Evolutionary conservation across 352 stramenopile genomes (phyloP).

Genomic region (Phytophthora tubulina): DNA sequence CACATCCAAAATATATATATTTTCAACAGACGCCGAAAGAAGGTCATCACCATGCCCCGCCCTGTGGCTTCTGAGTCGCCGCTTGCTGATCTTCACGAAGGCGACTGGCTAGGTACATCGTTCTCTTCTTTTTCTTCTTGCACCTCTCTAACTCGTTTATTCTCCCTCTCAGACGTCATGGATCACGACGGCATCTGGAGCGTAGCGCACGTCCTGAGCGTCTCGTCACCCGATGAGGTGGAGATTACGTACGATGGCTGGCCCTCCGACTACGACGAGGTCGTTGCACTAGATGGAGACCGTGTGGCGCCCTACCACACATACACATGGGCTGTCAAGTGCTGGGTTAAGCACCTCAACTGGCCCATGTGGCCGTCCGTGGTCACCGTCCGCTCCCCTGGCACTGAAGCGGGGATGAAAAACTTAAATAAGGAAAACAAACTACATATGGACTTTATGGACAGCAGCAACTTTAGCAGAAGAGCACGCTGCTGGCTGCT

Average conservation of each 20-base stretch:
- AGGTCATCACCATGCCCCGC: background rate
- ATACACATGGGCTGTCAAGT: slow-evolving; percentile 23
- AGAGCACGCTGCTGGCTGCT: slow-evolving; percentile 38
- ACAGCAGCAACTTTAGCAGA: slow-evolving; percentile 44
- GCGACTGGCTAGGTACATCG: slow-evolving; percentile 21
- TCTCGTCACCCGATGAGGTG: slow-evolving; percentile 35
- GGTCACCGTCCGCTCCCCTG: slow-evolving; percentile 64
- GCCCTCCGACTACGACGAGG: slow-evolving; percentile 60
- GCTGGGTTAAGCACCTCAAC: slow-evolving; percentile 55
- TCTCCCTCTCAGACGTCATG: slow-evolving; percentile 50
- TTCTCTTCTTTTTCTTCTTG: background rate
- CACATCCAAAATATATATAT: background rate
- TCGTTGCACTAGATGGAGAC: slow-evolving; percentile 55
- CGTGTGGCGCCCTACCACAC: slow-evolving; percentile 67
- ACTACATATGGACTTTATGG: slow-evolving; percentile 64
- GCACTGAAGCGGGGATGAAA: slow-evolving; percentile 36
- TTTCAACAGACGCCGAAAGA: background rate
- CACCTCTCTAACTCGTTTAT: background rate
- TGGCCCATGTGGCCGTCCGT: slow-evolving; percentile 74
- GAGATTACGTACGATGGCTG: slow-evolving; percentile 74
- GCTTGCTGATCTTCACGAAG: background rate
- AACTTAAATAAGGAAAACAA: slow-evolving; percentile 45
- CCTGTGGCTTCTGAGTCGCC: background rate
- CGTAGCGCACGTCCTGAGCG: slow-evolving; percentile 53
- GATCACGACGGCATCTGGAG: slow-evolving; percentile 68